These are phyloP conservation scores for Agrocybe pediades DNA, from an alignment of 768 basidiomycete genomes.

Conservation along the genomic window DNA sequence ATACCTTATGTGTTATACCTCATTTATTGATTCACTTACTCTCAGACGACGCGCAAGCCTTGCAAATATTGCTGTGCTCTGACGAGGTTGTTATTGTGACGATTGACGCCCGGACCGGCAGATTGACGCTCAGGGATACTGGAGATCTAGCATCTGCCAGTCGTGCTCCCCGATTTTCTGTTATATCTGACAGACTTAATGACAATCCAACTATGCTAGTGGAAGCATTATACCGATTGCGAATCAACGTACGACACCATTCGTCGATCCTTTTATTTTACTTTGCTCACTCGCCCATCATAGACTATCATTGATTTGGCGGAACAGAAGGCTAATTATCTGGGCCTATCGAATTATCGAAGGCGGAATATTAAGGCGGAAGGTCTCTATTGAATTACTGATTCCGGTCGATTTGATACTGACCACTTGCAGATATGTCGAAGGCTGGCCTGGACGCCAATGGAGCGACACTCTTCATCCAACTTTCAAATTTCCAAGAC, in stretches of 20 bases:
- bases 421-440: constrained; percentile 49
- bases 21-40: neutral
- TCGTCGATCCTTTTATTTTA: neutral
- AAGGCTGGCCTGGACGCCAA: constrained; percentile 66
- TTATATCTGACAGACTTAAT: constrained; percentile 64
- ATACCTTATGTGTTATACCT: neutral
- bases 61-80: constrained; percentile 72
- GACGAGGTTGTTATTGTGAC: constrained; percentile 77
- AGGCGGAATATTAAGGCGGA: constrained; percentile 65
- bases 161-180: constrained; percentile 64
- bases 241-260: constrained; percentile 55
- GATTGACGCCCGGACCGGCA: constrained; percentile 80
- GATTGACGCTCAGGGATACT: constrained; percentile 75
- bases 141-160: constrained; percentile 79
- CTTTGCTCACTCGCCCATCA: neutral
- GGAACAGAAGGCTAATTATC: constrained; percentile 83
- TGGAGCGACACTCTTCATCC: constrained; percentile 71
- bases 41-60: constrained; percentile 54
- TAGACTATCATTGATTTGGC: constrained; percentile 83
- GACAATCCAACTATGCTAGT: constrained; percentile 64
- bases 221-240: constrained; percentile 57
- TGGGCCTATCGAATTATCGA: constrained; percentile 78
- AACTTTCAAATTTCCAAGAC: constrained; percentile 71
- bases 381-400: constrained; percentile 40
- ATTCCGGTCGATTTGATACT: neutral